Conservation (phyloP, 805 yeast species). For the Saccharomyces mikatae region DNA sequence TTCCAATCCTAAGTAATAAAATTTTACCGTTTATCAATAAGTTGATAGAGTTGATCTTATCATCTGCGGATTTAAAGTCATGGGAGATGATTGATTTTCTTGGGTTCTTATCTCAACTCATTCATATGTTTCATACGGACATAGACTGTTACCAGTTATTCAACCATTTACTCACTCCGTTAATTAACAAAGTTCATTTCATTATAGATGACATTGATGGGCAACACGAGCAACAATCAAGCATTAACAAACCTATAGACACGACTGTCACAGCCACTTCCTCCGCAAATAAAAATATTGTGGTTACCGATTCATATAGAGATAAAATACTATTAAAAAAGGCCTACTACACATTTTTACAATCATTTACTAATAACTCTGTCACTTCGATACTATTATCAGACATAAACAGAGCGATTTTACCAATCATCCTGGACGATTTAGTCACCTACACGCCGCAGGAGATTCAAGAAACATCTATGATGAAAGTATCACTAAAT, state of each 20-base stretch:
- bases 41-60: slow-evolving; percentile 58
- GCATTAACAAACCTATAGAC: slow-evolving; percentile 2
- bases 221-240: slow-evolving; percentile 6
- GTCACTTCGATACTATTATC: slow-evolving; percentile 70
- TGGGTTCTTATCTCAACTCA: slow-evolving; percentile 79
- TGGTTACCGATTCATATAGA: slow-evolving; percentile 54
- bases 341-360: slow-evolving; percentile 60
- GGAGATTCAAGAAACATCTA: slow-evolving; percentile 52
- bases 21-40: slow-evolving; percentile 53
- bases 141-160: slow-evolving; percentile 64
- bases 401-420: slow-evolving; percentile 50
- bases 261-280: slow-evolving; percentile 3
- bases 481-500: slow-evolving; percentile 61
- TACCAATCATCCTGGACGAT: slow-evolving; percentile 55
- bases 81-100: slow-evolving; percentile 73
- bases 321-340: slow-evolving; percentile 62
- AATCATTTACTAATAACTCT: slow-evolving; percentile 66
- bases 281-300: slow-evolving; percentile 19
- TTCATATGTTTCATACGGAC: slow-evolving; percentile 65
- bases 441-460: slow-evolving; percentile 54
- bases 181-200: slow-evolving; percentile 53
- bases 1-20: slow-evolving; percentile 56
- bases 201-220: slow-evolving; percentile 39
- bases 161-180: slow-evolving; percentile 66
- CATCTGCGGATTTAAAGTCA: slow-evolving; percentile 42